These are phyloP conservation scores for Friedmanniomyces simplex DNA, from an alignment of 495 filamentous ascomycete genomes.

Conservation along the genomic window DNA sequence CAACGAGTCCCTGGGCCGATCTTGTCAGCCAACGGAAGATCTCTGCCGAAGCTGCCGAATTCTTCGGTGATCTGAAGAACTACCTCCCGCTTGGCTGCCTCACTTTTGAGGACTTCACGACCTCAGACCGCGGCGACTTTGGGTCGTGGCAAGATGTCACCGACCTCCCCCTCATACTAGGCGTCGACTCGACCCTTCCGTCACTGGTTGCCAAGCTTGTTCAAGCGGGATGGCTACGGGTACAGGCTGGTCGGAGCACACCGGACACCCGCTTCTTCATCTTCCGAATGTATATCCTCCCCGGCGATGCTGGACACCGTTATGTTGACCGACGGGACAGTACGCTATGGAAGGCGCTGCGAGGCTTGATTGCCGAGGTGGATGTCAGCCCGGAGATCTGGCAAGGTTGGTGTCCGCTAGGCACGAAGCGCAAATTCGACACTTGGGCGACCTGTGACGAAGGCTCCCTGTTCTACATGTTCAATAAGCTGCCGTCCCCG, in stretches of 20 bases:
- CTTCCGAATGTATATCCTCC: constrained; percentile 17
- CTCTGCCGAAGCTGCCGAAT: not conserved
- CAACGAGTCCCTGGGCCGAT: not conserved
- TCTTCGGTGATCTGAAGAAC: constrained; percentile 6
- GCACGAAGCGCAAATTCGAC: constrained; percentile 23
- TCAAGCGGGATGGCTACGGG: constrained; percentile 10
- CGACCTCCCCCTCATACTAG: not conserved
- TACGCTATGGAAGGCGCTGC: constrained; percentile 4
- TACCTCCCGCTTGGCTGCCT: constrained; percentile 12
- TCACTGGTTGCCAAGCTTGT: constrained; percentile 3
- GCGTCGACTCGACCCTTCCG: not conserved
- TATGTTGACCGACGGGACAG: constrained; percentile 13
- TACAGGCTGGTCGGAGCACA: constrained; percentile 4
- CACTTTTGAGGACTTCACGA: not conserved
- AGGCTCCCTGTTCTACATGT: constrained; percentile 67
- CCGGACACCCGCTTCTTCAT: not conserved
- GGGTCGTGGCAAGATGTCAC: constrained; percentile 7
- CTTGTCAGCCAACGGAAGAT: not conserved
- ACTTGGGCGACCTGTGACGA: constrained; percentile 35
- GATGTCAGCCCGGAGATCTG: constrained; percentile 13
- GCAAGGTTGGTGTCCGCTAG: constrained; percentile 1
- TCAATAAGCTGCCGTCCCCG: constrained; percentile 74
- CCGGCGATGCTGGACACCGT: constrained; percentile 16
- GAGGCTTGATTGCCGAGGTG: constrained; percentile 5
- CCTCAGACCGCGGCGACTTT: not conserved